Evolutionary conservation across 2,329 filamentous ascomycete genomes (phyloP), one percentile per base, ranked within the genome.

Genomic region (Aspergillus quadrilineatus): DNA sequence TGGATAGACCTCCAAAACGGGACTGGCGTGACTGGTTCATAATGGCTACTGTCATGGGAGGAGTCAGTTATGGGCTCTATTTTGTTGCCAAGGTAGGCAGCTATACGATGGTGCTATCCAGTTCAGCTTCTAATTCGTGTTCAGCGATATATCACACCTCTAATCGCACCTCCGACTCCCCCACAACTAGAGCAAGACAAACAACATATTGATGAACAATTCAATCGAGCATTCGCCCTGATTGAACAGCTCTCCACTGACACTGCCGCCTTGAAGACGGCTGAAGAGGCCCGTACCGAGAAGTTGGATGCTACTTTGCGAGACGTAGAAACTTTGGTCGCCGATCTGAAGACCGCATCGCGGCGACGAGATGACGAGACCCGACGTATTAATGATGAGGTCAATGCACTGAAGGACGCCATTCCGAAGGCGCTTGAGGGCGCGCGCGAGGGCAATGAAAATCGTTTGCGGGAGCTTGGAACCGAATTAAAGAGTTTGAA

Each of bases 21-120:
- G 94, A 99, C 76, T 99, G 94, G 94, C 85, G 95, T 60, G 94
- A 99, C 72, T 97, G 92, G 89, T 99, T 99, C 76, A 97, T 99
- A 75, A 96, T 97, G 91, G 94, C 94, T 6, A 99, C 94, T 0
- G 90, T 97, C 10, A 88, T 95, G 60, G 89, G 92, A 56, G 91
- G 92, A 48, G 87, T 97, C 17, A 84, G 91, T 39, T 97, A 97
- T 69, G 93, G 92, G 0, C 76, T 96, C 22, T 99, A 94, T 71
- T 85, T 88, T 62, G 83, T 97, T 14, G 90, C 92, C 59, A 95
- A 95, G 84, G 89, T 91, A 78, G 37, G 71, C 55, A 37, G 34
- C 4, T 14, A 12, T 26, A 22, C n/a, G 29, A 28, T 30, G 14
- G 26, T n/a, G 15, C 52, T 45, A 39, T 22, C 22, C n/a, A 26